A percentile compares a stretch with the other conserved stretches of the same genome.
Evolutionary conservation across 441 rosid genomes (phyloP).

Genomic region (Melastoma candidum): DNA sequence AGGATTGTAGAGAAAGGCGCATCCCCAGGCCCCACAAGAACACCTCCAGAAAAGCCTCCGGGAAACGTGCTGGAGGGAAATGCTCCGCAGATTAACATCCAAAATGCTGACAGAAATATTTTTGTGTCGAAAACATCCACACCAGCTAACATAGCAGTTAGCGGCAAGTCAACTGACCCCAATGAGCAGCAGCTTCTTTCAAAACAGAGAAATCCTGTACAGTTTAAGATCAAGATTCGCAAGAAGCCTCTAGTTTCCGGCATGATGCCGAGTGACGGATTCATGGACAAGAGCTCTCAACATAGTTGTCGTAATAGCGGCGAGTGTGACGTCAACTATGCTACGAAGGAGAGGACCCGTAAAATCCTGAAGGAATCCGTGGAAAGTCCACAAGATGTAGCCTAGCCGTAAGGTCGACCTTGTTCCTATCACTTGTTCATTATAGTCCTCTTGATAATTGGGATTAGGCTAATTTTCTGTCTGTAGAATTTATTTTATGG

Average conservation of each 20-base stretch:
- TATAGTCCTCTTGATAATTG: no score
- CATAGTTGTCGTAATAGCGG: slow-evolving; percentile 16
- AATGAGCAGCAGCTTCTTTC: slow-evolving; percentile 31
- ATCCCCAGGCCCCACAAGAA: no score
- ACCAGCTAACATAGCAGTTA: slow-evolving; percentile 23
- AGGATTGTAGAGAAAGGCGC: no score
- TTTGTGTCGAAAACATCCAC: no score
- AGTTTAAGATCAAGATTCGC: slow-evolving; percentile 48
- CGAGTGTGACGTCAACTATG: slow-evolving; percentile 35
- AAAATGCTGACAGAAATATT: no score
- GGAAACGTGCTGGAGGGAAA: slow-evolving; percentile 16
- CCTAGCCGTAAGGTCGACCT: slow-evolving; percentile 26
- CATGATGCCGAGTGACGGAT: no score
- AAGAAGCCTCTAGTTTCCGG: slow-evolving; percentile 25
- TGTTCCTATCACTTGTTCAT: no score
- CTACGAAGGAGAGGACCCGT: slow-evolving; percentile 36
- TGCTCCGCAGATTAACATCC: slow-evolving; percentile 4
- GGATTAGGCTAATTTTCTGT: no score
- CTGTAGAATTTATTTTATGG: no score
- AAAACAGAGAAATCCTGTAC: slow-evolving; percentile 19
- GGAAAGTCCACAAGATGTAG: slow-evolving; percentile 31
- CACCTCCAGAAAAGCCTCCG: slow-evolving; percentile 20
- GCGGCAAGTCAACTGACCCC: slow-evolving; percentile 29
- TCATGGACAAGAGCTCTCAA: slow-evolving; percentile 21
- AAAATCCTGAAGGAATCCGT: slow-evolving; percentile 36